Percentiles rank a stretch among this genome's conserved stretches.
Evolutionary conservation across 2,329 filamentous ascomycete species (phyloP).

Genomic region (Chrysoporthe puriensis): DNA sequence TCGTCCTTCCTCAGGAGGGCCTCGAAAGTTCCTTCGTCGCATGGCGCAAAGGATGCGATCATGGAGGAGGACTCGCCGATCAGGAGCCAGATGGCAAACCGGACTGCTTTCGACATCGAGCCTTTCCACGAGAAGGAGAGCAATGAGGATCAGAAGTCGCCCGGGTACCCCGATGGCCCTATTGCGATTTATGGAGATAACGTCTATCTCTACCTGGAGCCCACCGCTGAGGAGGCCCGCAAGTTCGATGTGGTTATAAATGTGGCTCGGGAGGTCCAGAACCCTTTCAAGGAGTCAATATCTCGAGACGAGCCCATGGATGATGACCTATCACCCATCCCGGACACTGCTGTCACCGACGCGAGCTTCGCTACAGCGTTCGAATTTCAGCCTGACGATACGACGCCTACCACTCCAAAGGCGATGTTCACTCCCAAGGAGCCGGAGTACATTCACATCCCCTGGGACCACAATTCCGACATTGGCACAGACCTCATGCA

Average conservation of each 20-base stretch:
- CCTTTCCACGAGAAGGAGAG: conserved; percentile 69
- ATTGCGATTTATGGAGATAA: conserved; percentile 80
- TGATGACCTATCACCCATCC: conserved; percentile 49
- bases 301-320: conserved; percentile 33
- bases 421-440: conserved; percentile 51
- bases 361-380: conserved; percentile 65
- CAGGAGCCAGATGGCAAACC: conserved; percentile 63
- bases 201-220: conserved; percentile 80
- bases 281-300: conserved; percentile 61
- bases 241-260: conserved; percentile 84
- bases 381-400: conserved; percentile 54
- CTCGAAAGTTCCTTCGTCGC: conserved; percentile 43
- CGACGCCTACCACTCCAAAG: conserved; percentile 62
- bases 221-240: conserved; percentile 75
- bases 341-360: conserved; percentile 61
- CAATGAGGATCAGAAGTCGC: conserved; percentile 78
- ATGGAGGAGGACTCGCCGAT: conserved; percentile 63
- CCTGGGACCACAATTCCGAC: conserved; percentile 88
- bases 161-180: conserved; percentile 80
- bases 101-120: conserved; percentile 61
- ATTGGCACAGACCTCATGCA: conserved; percentile 77
- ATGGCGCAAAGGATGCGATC: conserved; percentile 48
- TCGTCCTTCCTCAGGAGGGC: conserved; percentile 58
- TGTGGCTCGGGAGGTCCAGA: conserved; percentile 79
- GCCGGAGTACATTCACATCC: conserved; percentile 85